Evolutionary conservation across 148 eudicot genomes (phyloP), one percentile per base, ranked within the genome.

Genomic region (Cornus kousa): DNA sequence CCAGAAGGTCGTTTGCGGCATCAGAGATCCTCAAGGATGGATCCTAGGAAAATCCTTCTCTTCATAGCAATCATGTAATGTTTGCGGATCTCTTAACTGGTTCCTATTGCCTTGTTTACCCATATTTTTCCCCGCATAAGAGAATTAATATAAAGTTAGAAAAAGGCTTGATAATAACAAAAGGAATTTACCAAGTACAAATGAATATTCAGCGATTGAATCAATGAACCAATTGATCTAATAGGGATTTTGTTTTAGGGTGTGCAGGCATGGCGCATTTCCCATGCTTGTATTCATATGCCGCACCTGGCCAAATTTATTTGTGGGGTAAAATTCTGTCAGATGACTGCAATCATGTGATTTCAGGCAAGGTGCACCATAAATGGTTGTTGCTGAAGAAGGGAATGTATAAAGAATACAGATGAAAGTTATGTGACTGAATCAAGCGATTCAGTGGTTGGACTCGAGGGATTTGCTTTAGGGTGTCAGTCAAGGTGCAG

Each of bases 31-130:
- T 89, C 97, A 39, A 91, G 91, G 80, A 88, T 89, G 94, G 97
- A 93, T 83, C 94, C 97, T 11, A 91, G 97, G 78, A 91, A 86
- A 78, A 84, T 93, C 78, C 94, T 93, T 81, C 91, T 93, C 67
- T 40, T 91, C 57, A 86, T 93, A 78, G 97, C 97, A 68, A 89
- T 93, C 83, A 89, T 93, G 97, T 93, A 87, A 89, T 37, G 79
- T 78, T 72, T 79, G 53, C 60, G 22, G 46, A n/a, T 57, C 62
- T 57, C 23, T 31, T 11, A 6, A 37, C 74, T 22, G 22, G 31
- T 20, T 65, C 24, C 17, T 11, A 9, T 67, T 11, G 20, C 11
- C 35, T 11, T 17, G 9, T 7, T 67, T 67, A 0, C 8, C 70
- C 70, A 67, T 62, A 7, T 62, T 62, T 19, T 62, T 20, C 11